phyloP scores from a whole-genome alignment of 257 asterid species.

The Coffea eugenioides region DNA sequence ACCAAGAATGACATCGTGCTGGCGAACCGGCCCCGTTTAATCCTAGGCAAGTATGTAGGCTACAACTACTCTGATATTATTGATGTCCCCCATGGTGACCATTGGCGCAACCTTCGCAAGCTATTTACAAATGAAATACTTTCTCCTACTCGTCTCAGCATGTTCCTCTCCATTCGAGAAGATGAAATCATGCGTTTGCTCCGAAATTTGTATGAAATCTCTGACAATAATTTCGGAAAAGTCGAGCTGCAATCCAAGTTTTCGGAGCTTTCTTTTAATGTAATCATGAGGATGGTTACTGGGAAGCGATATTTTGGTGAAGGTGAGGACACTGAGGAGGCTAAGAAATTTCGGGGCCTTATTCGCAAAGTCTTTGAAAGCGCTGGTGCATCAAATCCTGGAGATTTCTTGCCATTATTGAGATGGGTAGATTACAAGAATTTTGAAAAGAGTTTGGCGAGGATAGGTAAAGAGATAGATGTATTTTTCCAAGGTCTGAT shows the following conservation, averaged over 20 bases:
- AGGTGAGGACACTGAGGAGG: not conserved
- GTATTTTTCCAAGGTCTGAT: not conserved
- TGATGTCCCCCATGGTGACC: not conserved
- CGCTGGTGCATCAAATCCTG: not conserved
- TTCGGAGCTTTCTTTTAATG: not conserved
- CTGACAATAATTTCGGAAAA: not conserved
- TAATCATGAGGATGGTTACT: not conserved
- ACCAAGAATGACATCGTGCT: constrained; percentile 10
- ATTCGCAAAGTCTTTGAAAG: not conserved
- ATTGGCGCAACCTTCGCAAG: too few relatives aligned
- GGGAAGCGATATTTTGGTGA: constrained; percentile 7
- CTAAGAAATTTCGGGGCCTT: not conserved
- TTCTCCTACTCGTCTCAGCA: constrained; percentile 6
- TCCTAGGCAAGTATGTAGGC: constrained; percentile 6
- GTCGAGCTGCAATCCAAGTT: constrained; percentile 3
- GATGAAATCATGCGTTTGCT: constrained; percentile 10
- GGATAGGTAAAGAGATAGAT: not conserved
- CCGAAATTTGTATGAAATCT: not conserved
- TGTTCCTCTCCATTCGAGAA: constrained; percentile 3
- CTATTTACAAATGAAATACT: not conserved
- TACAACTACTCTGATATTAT: constrained; percentile 3
- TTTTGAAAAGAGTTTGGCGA: not conserved
- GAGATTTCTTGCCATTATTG: not conserved
- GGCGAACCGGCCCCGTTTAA: constrained; percentile 15
- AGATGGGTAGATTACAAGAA: constrained; percentile 13